phyloP scores from a whole-genome alignment of 1,284 basidiomycete genomes.

The Inonotus hispidus region DNA sequence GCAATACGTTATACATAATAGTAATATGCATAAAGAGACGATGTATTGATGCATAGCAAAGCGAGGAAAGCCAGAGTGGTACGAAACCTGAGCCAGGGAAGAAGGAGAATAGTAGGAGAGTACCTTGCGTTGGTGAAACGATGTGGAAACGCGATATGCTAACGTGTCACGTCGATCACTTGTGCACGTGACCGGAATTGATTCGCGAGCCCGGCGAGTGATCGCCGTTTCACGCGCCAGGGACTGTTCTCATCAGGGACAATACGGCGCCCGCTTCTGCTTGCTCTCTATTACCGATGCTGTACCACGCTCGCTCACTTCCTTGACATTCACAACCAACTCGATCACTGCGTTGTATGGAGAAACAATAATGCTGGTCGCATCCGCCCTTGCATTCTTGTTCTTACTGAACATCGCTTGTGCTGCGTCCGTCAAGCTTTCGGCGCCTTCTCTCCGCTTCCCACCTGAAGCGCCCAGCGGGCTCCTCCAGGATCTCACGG shows the following conservation, averaged over 20 bases:
- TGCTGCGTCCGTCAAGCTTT: background rate
- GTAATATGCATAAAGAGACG: slow-evolving; percentile 13
- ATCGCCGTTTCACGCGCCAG: background rate
- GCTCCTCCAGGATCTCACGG: background rate
- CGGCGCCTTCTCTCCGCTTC: background rate
- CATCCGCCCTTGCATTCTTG: background rate
- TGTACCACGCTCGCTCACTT: background rate
- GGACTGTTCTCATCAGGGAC: background rate
- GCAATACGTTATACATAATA: slow-evolving; percentile 18
- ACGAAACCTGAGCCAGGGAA: background rate
- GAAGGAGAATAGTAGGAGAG: background rate
- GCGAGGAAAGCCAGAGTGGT: background rate
- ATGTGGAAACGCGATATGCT: background rate
- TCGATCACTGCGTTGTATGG: background rate
- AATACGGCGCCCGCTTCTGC: slow-evolving; percentile 3
- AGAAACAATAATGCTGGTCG: slow-evolving; percentile 2
- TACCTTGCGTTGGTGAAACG: background rate
- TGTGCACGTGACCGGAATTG: background rate
- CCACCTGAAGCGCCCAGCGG: background rate
- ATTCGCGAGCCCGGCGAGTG: background rate
- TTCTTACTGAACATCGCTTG: background rate
- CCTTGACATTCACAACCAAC: background rate
- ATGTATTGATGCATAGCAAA: slow-evolving; percentile 11
- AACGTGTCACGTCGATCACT: slow-evolving; percentile 9
- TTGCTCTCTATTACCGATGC: background rate